Conservation (phyloP, 2,329 filamentous ascomycete species). For the Aspergillus sp. region DNA sequence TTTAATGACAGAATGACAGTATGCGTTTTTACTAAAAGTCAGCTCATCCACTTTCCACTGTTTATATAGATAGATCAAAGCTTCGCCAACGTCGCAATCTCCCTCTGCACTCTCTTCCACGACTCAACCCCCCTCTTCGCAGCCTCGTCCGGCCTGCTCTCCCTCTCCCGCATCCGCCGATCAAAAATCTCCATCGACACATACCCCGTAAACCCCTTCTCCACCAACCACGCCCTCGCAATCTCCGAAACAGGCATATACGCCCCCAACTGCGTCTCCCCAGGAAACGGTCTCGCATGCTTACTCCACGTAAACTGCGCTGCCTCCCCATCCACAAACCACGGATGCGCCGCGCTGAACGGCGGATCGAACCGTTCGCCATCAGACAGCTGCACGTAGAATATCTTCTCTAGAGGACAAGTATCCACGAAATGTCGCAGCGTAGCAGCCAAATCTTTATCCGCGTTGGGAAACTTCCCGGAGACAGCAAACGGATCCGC, state of each 20-base stretch:
- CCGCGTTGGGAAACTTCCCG: conserved; percentile 20
- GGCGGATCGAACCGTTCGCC: conserved; percentile 28
- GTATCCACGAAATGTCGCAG: conserved; percentile 13
- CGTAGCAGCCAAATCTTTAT: conserved; percentile 15
- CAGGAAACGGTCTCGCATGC: conserved; percentile 26
- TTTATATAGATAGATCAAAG: too few species aligned
- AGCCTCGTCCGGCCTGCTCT: conserved; percentile 9
- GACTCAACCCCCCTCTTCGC: conserved; percentile 14
- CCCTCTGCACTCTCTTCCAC: conserved; percentile 13
- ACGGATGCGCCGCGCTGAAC: conserved; percentile 23
- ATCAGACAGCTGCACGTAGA: conserved; percentile 34
- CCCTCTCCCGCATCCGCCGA: conserved; percentile 18
- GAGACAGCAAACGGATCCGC: conserved; percentile 18
- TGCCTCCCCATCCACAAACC: conserved; percentile 23
- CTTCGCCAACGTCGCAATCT: too few species aligned
- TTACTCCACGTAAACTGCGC: conserved; percentile 25
- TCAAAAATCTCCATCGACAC: conserved; percentile 31
- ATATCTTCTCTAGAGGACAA: conserved; percentile 25
- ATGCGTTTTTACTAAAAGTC: too few species aligned
- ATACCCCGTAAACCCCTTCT: conserved; percentile 26
- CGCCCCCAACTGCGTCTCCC: conserved; percentile 19
- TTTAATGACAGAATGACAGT: too few species aligned
- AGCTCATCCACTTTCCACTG: too few species aligned
- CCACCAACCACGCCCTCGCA: conserved; percentile 21
- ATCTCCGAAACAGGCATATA: conserved; percentile 26